Conservation (phyloP, 2,329 filamentous ascomycete species). For the Cordyceps fumosorosea region DNA sequence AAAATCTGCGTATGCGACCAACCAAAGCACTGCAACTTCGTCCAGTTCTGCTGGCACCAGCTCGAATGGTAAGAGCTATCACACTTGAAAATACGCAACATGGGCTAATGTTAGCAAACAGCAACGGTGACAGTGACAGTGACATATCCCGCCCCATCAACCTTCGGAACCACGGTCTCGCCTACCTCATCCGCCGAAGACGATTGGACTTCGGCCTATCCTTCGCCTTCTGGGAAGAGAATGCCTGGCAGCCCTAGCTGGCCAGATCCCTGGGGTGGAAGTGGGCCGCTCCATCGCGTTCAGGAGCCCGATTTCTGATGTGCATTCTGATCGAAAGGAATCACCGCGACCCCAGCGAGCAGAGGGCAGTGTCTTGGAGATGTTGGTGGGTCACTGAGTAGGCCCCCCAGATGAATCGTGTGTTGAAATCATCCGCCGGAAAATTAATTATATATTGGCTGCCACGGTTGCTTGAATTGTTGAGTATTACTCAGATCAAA, state of each 20-base stretch:
- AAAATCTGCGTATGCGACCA: background rate
- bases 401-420: background rate
- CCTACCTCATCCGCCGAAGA: conserved; percentile 11
- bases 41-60: background rate
- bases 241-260: conserved; percentile 27
- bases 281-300: conserved; percentile 30
- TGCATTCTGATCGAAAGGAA: background rate
- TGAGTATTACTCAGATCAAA: background rate
- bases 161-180: conserved; percentile 17
- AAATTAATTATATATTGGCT: background rate
- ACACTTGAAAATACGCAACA: background rate
- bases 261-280: conserved; percentile 27
- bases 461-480: background rate
- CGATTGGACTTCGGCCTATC: conserved; percentile 6
- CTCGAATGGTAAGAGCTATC: background rate
- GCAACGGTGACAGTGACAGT: background rate
- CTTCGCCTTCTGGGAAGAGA: conserved; percentile 17
- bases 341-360: background rate
- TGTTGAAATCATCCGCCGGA: conserved; percentile 5
- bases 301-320: conserved; percentile 19
- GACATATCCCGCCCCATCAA: conserved; percentile 14
- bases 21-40: background rate
- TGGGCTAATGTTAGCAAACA: background rate
- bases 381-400: background rate
- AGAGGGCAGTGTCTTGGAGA: background rate